Base-by-base conservation (phyloP, 2,329 filamentous ascomycete species). In the Bimuria novae-zelandiae region DNA sequence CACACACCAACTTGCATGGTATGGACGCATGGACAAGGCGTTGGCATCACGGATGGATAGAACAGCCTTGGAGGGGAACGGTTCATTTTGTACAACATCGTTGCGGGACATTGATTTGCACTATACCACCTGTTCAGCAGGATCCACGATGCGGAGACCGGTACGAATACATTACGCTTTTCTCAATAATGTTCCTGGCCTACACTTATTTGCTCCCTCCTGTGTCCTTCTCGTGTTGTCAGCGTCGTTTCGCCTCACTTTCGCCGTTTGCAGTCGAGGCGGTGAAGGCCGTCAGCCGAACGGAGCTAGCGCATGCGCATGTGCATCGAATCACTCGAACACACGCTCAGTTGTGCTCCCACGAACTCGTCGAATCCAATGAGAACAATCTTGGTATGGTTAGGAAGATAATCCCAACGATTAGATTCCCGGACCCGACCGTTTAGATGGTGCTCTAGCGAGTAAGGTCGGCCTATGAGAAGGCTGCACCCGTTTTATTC, bases 1-100 rank as follows among this genome's bases (percentile, higher is more conserved):
- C 48, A 51, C 59, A 59, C 51, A 62, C 21, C 42, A 50, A 36
- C 32, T 65, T 44, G 63, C 65, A 68, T 56, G 59, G 40, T 57
- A 58, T 63, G 57, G 56, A 51, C 62, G 64, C 65, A 67, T 67
- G 48, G 47, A 51, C 36, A 55, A 47, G 62, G 63, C 62, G 62
- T 63, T 65, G 54, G 49, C 11, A n/a, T 36, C 48, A 57, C 37
- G 61, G 21, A 35, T 45, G 46, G 51, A 37, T 43, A 53, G 45
- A 55, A 52, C 49, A 33, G n/a, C n/a, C n/a, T n/a, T n/a, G n/a
- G n/a, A n/a, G 48, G 33, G 21, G 23, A 49, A 45, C 22, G 19
- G 42, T 25, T 32, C 33, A 36, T 19, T 33, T 43, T 55, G 52
- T 54, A 48, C 47, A 48, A 54, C 52, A 40, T 22, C 14, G 16